Conservation (phyloP, 805 yeast genomes). For the Saccharomycopsis sp. region DNA sequence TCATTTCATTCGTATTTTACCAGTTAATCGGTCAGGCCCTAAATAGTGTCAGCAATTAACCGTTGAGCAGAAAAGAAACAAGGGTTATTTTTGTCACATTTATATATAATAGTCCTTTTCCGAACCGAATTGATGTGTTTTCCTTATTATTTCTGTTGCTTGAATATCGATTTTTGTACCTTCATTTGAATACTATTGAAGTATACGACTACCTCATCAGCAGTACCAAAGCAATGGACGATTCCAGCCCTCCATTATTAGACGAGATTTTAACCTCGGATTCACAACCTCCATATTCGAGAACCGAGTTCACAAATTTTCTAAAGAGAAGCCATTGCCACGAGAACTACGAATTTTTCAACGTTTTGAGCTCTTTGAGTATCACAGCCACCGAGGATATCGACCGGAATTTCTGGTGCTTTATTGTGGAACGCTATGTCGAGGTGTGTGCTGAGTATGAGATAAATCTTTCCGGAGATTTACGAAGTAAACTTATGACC, state of each 20-base stretch:
- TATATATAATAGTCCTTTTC: not conserved
- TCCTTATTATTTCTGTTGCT: no score
- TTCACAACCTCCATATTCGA: constrained; percentile 13
- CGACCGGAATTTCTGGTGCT: not conserved
- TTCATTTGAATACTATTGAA: no score
- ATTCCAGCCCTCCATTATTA: not conserved
- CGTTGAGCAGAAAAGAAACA: no score
- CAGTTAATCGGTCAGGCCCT: not conserved
- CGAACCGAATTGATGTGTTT: not conserved
- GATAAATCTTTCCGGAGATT: constrained; percentile 18
- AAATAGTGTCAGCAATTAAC: no score
- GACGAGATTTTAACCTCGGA: not conserved
- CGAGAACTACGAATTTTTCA: constrained; percentile 19
- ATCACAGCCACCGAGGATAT: not conserved
- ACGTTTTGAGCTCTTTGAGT: not conserved
- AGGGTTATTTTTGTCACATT: not conserved
- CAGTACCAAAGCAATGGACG: not conserved
- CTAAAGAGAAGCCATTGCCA: constrained; percentile 15
- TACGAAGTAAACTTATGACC: constrained; percentile 8
- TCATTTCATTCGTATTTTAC: not conserved
- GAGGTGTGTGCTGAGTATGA: constrained; percentile 15
- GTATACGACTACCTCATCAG: no score
- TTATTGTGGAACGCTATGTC: constrained; percentile 8
- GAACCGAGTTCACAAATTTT: constrained; percentile 14
- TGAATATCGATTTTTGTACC: no score